These are phyloP conservation scores for Fusarium sp. DNA, from an alignment of 2,329 filamentous ascomycete species.

Conservation along the genomic window DNA sequence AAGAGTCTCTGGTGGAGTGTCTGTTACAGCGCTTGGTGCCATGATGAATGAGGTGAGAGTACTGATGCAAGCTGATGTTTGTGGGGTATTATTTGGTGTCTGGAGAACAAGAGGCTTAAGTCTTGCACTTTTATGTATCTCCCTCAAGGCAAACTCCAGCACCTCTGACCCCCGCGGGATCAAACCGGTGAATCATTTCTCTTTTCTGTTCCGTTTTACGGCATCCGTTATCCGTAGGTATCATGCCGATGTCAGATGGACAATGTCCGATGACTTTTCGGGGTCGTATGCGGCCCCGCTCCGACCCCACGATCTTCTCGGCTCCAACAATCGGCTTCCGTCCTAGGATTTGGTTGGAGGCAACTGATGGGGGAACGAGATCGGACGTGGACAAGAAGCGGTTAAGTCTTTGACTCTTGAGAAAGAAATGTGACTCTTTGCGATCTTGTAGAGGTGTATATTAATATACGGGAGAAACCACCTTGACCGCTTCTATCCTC, in stretches of 20 bases:
- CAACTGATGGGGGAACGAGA: neutral
- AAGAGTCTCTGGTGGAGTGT: neutral
- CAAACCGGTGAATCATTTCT: neutral
- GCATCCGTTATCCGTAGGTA: neutral
- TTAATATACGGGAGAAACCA: conserved; percentile 3
- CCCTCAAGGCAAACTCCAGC: rapidly evolving
- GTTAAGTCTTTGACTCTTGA: neutral
- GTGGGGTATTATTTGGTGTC: neutral
- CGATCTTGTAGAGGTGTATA: neutral
- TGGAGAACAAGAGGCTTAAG: neutral
- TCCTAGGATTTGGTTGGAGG: neutral
- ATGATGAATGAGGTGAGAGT: neutral
- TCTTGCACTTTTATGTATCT: conserved; percentile 17
- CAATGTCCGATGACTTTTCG: neutral
- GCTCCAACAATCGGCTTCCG: neutral
- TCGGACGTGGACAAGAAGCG: neutral
- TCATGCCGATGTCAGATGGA: neutral
- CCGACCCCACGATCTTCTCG: conserved; percentile 12
- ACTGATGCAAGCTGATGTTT: neutral
- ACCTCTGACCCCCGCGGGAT: neutral
- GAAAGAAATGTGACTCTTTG: neutral
- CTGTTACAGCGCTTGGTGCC: conserved; percentile 15
- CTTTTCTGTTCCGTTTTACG: neutral
- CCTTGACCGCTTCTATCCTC: neutral
- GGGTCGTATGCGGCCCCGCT: neutral